Evolutionary conservation across 805 yeast genomes (phyloP).

Genomic region (Cyberlindnera meyerae): DNA sequence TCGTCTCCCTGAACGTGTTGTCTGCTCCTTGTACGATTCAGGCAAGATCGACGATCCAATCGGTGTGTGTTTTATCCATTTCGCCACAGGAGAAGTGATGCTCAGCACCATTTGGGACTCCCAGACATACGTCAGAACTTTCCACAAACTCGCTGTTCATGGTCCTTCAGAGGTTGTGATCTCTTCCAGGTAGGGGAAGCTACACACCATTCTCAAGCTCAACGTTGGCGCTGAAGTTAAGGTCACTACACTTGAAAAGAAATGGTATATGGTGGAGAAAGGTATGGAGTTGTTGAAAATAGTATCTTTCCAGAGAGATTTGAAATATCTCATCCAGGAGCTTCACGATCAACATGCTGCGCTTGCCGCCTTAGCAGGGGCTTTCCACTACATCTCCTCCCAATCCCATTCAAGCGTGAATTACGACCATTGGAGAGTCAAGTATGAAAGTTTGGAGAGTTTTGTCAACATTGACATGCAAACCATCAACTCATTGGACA

Average conservation of each 20-base stretch:
- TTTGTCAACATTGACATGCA: constrained; percentile 39
- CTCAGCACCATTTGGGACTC: constrained; percentile 38
- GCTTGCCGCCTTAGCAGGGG: constrained; percentile 32
- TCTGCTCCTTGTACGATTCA: constrained; percentile 28
- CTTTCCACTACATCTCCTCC: constrained; percentile 24
- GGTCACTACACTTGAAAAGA: constrained; percentile 24
- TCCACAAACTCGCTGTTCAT: constrained; percentile 35
- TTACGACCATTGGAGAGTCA: constrained; percentile 32
- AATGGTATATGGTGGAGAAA: constrained; percentile 22
- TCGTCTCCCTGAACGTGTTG: constrained; percentile 18
- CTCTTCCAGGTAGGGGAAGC: constrained; percentile 28
- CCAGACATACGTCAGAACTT: constrained; percentile 40
- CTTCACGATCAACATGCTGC: constrained; percentile 29
- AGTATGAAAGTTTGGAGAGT: constrained; percentile 34
- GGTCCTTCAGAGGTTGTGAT: constrained; percentile 33
- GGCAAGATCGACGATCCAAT: constrained; percentile 27
- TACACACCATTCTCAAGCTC: constrained; percentile 32
- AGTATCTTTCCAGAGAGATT: constrained; percentile 19
- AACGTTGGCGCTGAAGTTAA: constrained; percentile 26
- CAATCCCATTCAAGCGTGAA: constrained; percentile 5
- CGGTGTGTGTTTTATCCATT: constrained; percentile 37
- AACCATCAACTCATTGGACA: constrained; percentile 35
- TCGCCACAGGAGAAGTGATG: constrained; percentile 34
- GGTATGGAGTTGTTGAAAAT: constrained; percentile 23
- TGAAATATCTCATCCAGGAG: constrained; percentile 21